Evolutionary conservation across 768 basidiomycete species (phyloP).

Genomic region (Termitomyces sp.): DNA sequence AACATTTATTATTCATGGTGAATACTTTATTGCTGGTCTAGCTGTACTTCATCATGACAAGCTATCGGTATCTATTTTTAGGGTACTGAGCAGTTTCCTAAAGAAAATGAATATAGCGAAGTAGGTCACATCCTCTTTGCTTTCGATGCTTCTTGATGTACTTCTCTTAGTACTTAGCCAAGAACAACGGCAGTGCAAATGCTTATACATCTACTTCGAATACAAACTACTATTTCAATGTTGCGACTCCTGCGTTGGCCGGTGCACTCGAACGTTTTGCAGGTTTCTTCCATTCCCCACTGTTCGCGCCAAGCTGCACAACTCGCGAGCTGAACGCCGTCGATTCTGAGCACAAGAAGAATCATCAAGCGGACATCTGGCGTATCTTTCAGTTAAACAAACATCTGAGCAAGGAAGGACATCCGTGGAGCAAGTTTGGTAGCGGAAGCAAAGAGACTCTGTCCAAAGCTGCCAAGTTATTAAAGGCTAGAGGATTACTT

Average conservation of each 20-base stretch:
- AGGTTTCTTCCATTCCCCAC: slow-evolving; percentile 89
- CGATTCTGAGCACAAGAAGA: slow-evolving; percentile 97
- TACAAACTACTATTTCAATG: slow-evolving; percentile 85
- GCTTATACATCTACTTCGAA: slow-evolving; percentile 91
- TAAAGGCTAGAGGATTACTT: slow-evolving; percentile 48
- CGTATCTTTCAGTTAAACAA: slow-evolving; percentile 96
- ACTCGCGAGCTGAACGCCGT: slow-evolving; percentile 92
- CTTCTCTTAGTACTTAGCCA: slow-evolving; percentile 60
- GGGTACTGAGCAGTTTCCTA: slow-evolving; percentile 82
- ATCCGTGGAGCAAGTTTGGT: slow-evolving; percentile 91
- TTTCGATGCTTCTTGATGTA: slow-evolving; percentile 8
- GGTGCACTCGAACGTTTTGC: slow-evolving; percentile 77
- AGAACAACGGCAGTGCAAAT: slow-evolving; percentile 84
- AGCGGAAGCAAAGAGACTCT: slow-evolving; percentile 80
- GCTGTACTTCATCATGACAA: neutral
- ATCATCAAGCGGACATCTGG: slow-evolving; percentile 87
- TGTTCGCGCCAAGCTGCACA: slow-evolving; percentile 84
- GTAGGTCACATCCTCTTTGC: slow-evolving; percentile 30
- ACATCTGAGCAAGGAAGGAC: slow-evolving; percentile 71
- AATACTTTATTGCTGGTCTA: slow-evolving; percentile 20
- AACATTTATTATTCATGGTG: slow-evolving; percentile 96
- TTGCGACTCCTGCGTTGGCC: slow-evolving; percentile 57
- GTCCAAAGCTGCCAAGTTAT: slow-evolving; percentile 54
- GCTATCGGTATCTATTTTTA: slow-evolving; percentile 23
- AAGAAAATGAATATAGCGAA: slow-evolving; percentile 94